Evolutionary conservation across 1,284 basidiomycete species (phyloP).

Genomic region (Paramarasmius palmivorus): DNA sequence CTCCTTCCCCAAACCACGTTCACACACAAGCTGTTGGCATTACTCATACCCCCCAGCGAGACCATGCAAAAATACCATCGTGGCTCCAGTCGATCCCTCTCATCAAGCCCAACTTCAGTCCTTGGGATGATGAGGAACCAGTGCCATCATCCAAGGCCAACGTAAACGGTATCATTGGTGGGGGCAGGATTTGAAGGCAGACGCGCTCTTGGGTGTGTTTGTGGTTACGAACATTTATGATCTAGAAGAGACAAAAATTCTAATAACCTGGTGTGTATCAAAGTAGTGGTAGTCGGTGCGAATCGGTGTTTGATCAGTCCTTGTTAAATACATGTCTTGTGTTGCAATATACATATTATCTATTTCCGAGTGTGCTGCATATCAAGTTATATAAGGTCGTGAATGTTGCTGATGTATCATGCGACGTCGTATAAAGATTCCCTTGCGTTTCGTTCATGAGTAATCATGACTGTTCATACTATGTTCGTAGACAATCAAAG

Average conservation of each 20-base stretch:
- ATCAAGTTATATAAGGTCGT: neutral
- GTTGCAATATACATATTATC: slow-evolving; percentile 15
- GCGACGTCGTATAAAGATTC: too few relatives aligned
- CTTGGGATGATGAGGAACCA: slow-evolving; percentile 64
- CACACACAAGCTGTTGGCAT: slow-evolving; percentile 34
- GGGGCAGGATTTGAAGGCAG: neutral
- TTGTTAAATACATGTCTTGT: slow-evolving; percentile 11
- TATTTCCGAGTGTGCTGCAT: slow-evolving; percentile 3
- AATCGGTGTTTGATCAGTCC: neutral
- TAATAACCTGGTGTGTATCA: slow-evolving; percentile 6
- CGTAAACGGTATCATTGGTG: neutral
- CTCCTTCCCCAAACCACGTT: slow-evolving; percentile 55
- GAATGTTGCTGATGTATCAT: too few relatives aligned
- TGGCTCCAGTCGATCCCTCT: slow-evolving; percentile 58
- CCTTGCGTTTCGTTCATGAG: too few relatives aligned
- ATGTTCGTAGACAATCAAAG: too few relatives aligned
- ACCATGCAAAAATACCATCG: slow-evolving; percentile 41
- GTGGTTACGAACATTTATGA: neutral
- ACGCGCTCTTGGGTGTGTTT: neutral
- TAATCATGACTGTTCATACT: too few relatives aligned
- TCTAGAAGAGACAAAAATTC: slow-evolving; percentile 8
- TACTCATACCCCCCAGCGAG: slow-evolving; percentile 26
- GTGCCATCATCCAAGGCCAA: slow-evolving; percentile 1
- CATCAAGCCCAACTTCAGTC: slow-evolving; percentile 62
- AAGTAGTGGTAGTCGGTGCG: neutral